A percentile compares a stretch with the other conserved stretches of the same genome.
These are phyloP conservation scores for Vachellia pachyceras DNA, from an alignment of 306 rosid genomes.

Conservation along the genomic window DNA sequence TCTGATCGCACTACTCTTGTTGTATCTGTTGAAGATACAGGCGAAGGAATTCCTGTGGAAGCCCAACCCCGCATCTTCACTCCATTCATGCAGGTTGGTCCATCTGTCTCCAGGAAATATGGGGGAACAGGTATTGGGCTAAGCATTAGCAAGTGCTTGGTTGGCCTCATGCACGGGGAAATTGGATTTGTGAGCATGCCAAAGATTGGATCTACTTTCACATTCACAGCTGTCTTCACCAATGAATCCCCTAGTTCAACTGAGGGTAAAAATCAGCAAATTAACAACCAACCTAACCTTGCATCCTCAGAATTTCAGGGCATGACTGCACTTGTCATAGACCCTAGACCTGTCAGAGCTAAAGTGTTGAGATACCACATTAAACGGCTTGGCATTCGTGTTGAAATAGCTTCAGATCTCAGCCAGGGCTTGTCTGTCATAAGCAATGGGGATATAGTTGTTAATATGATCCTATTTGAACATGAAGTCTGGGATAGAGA, in stretches of 20 bases:
- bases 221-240: conserved; percentile 83
- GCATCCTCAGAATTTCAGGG: conserved; percentile 73
- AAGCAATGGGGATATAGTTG: conserved; percentile 48
- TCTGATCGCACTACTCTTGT: conserved; percentile 68
- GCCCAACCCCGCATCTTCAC: conserved; percentile 79
- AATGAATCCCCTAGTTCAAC: conserved; percentile 52
- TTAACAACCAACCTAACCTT: conserved; percentile 61
- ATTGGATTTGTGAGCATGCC: conserved; percentile 88
- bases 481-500: conserved; percentile 89
- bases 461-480: conserved; percentile 74
- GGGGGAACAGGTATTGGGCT: conserved; percentile 99
- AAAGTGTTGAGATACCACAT: conserved; percentile 90
- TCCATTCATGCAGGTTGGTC: conserved; percentile 96
- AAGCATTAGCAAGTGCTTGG: conserved; percentile 97
- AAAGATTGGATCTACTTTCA: conserved; percentile 87
- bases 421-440: conserved; percentile 60
- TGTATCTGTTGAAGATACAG: conserved; percentile 97
- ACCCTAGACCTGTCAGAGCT: conserved; percentile 76
- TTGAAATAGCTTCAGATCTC: conserved; percentile 69
- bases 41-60: conserved; percentile 89
- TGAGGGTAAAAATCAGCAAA: conserved; percentile 58
- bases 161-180: conserved; percentile 96
- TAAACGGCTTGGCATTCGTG: conserved; percentile 80
- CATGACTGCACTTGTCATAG: conserved; percentile 77
- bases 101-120: conserved; percentile 86